These are phyloP conservation scores for Claviceps africana DNA, from an alignment of 2,329 filamentous ascomycete genomes.

Conservation along the genomic window DNA sequence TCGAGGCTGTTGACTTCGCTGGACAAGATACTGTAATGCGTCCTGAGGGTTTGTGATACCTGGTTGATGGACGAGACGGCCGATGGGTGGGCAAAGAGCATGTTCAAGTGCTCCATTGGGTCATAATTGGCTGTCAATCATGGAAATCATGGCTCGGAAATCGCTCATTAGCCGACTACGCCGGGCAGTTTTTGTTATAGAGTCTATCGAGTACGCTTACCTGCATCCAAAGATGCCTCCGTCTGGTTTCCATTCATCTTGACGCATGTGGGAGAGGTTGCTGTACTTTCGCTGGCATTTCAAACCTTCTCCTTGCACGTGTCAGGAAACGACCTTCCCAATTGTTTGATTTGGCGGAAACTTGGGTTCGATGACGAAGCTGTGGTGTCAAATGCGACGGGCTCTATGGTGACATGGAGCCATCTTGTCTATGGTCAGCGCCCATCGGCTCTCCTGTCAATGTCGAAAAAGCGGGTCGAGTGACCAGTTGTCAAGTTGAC, in stretches of 20 bases:
- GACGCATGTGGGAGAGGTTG: not conserved
- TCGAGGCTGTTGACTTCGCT: slow-evolving; percentile 59
- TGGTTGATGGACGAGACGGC: slow-evolving; percentile 63
- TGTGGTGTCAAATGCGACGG: not conserved
- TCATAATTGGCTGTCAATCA: slow-evolving; percentile 56
- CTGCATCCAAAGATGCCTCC: slow-evolving; percentile 28
- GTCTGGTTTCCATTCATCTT: slow-evolving; percentile 26
- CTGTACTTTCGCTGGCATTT: not conserved
- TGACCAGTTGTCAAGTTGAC: not conserved
- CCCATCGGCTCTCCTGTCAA: not conserved
- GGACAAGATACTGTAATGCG: slow-evolving; percentile 71
- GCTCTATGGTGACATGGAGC: too few species aligned
- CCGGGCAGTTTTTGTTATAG: not conserved
- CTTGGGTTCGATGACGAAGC: not conserved
- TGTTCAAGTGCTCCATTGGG: slow-evolving; percentile 82
- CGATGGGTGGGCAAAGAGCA: slow-evolving; percentile 81
- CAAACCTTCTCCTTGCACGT: not conserved
- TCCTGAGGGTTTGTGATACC: slow-evolving; percentile 59
- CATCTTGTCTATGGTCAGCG: not conserved
- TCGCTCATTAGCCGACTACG: not conserved
- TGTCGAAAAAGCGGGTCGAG: slow-evolving; percentile 1
- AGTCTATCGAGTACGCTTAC: slow-evolving; percentile 17
- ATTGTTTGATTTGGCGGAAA: not conserved
- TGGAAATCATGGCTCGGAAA: not conserved
- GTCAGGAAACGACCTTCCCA: not conserved